phyloP scores from a whole-genome alignment of 768 basidiomycete genomes.

The Tricholoma hemisulphureum region DNA sequence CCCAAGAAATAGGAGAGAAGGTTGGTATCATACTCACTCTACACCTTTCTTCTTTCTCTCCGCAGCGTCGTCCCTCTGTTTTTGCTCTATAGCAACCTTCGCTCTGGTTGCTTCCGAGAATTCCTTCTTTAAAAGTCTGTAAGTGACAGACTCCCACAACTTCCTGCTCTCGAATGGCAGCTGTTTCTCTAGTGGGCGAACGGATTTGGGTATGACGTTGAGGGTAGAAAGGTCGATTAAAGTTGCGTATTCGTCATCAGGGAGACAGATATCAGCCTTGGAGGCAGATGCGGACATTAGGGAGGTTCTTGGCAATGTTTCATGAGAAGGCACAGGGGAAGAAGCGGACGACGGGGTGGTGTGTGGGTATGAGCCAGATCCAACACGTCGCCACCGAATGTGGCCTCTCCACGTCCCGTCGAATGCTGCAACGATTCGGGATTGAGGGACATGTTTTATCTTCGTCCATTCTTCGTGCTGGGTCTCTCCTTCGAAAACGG shows the following conservation, averaged over 20 bases:
- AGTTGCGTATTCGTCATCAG: conserved; percentile 56
- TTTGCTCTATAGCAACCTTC: conserved; percentile 92
- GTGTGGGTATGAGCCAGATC: conserved; percentile 42
- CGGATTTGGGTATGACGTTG: conserved; percentile 73
- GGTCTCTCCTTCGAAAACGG: conserved; percentile 62
- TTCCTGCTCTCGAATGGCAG: conserved; percentile 77
- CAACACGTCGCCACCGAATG: conserved; percentile 75
- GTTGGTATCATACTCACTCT: conserved; percentile 54
- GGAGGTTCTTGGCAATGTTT: conserved; percentile 36
- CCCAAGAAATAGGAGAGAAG: not conserved
- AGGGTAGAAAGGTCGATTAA: conserved; percentile 78
- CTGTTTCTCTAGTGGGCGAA: conserved; percentile 81
- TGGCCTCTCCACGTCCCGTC: conserved; percentile 87
- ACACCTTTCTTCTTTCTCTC: conserved; percentile 80
- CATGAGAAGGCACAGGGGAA: conserved; percentile 48
- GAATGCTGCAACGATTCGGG: conserved; percentile 73
- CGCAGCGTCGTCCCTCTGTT: conserved; percentile 84
- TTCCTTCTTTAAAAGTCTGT: conserved; percentile 73
- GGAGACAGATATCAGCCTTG: conserved; percentile 40
- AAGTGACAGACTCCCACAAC: conserved; percentile 86
- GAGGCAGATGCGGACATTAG: conserved; percentile 41
- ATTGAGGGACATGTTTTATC: conserved; percentile 86
- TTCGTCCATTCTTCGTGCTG: conserved; percentile 74
- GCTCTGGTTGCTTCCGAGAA: conserved; percentile 88
- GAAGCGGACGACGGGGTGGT: conserved; percentile 42